Conservation (phyloP, 83 land plant genomes). For the Isoetes engelmannii region DNA sequence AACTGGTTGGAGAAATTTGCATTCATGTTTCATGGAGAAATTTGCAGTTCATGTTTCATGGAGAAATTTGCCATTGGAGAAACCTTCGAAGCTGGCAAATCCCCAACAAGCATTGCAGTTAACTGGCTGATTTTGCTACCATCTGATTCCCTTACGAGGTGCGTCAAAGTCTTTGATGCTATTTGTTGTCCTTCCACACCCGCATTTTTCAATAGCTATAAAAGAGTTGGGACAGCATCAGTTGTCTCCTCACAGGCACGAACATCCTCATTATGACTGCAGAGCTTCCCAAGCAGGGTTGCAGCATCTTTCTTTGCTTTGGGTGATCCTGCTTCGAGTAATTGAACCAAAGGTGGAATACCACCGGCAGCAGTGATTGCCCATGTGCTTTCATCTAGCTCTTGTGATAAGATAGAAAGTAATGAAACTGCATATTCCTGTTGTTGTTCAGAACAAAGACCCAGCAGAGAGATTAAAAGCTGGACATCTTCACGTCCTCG, state of each 20-base stretch:
- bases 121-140: conserved; percentile 80
- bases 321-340: conserved; percentile 81
- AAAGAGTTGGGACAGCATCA: conserved; percentile 95
- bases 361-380: conserved; percentile 99
- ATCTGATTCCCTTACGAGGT: conserved; percentile 90
- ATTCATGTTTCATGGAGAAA: no score
- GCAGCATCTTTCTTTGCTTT: conserved; percentile 99
- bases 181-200: conserved; percentile 76
- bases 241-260: conserved; percentile 97
- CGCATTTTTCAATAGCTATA: conserved; percentile 93
- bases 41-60: no score
- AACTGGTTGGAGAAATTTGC: no score
- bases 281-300: conserved; percentile 79
- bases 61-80: no score
- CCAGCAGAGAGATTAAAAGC: conserved; percentile 89
- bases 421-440: conserved; percentile 94
- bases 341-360: conserved; percentile 94
- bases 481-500: conserved; percentile 95
- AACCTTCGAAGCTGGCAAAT: conserved; percentile 91
- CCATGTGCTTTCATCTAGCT: conserved; percentile 97
- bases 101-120: conserved; percentile 84
- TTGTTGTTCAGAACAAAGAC: conserved; percentile 90
- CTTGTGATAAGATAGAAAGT: conserved; percentile 76
- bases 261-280: conserved; percentile 97
- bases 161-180: conserved; percentile 79